Base-by-base conservation (phyloP, 441 rosid genomes). In the Adansonia gregorii region DNA sequence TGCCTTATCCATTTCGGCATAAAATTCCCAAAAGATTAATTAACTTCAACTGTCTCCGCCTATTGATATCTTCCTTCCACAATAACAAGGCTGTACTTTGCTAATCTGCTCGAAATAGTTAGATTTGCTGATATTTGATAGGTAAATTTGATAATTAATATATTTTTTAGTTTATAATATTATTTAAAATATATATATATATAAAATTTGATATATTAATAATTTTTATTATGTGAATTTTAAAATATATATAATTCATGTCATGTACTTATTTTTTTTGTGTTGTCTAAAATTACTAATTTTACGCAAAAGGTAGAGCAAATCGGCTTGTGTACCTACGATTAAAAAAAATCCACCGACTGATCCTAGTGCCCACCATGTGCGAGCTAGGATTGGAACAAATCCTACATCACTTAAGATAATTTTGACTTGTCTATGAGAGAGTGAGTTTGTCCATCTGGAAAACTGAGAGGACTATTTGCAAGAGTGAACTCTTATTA, bases 311-410 rank as follows among this genome's bases (percentile, higher is more conserved):
- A 31, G 45, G 0, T 70, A 45, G 12, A 14, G 14, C 60, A 51
- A 70, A 70, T 24, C 27, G 1, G 19, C 10, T 27, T 4, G 27
- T n/a, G 4, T 20, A 48, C 11, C 56, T 51, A 49, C 15, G 1
- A 49, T 6, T 8, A 24, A 24, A 49, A 51, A 8, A 24, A 27
- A 14, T 11, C 7, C 22, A 31, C 1, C n/a, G 48, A 17, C 54
- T 52, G 63, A 19, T 52, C 20, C 15, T n/a, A 31, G n/a, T 15
- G 74, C 74, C 74, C 74, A 54, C 74, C 61, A 71, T 71, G 74
- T 71, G 74, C 63, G 14, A 54, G 27, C 15, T 54, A 9, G 35
- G 63, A 31, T 31, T 2, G 14, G 7, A 71, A 71, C 63, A n/a
- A 31, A 51, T 9, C 46, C n/a, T 31, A 8, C n/a, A n/a, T 71